Evolutionary conservation across 345 rosid genomes (phyloP), one percentile per base, ranked within the genome.

Genomic region (Eutrema japonicum): DNA sequence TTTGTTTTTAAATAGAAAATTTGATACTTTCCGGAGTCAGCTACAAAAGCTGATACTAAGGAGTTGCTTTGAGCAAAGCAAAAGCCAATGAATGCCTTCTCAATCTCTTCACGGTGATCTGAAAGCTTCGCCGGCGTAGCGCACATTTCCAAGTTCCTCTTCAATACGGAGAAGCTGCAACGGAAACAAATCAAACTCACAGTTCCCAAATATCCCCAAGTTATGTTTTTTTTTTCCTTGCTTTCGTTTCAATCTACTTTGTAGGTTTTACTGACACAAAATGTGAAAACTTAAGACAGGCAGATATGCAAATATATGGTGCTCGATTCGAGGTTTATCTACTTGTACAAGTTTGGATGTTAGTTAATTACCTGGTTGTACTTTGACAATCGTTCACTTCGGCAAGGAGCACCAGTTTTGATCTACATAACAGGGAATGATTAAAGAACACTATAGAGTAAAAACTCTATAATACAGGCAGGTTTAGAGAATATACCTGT

Each of bases 341-440:
- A 51, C 32, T 22, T 13, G 70, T 30, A 47, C 16, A 53, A 54
- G 42, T 52, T 53, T 53, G 9, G 58, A 29, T 68, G 35, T 56
- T 32, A 51, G 56, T 29, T 73, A 10, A 41, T 46, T 84, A 90
- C 99, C 96, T 96, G 99, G 69, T 96, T 96, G 82, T 96, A 96
- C 82, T 92, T 96, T 80, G 99, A 93, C 71, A 92, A 73, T 27
- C 97, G 83, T 87, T 96, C 99, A 72, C 98, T 92, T 73, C 97
- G 82, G 81, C 96, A 96, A 22, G 99, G 98, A 78, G 99, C 99
- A 69, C 98, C 99, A 9, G 97, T 92, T 86, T 95, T 95, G 85
- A 95, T 95, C 99, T 95, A 77, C 64, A 76, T 13, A 72, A 66
- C 36, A 64, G 46, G 4, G 12, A 56, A 74, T 42, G 64, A 43